Evolutionary conservation across 2,329 filamentous ascomycete species (phyloP), one percentile per base, ranked within the genome.

Genomic region (Diplodia intermedia): DNA sequence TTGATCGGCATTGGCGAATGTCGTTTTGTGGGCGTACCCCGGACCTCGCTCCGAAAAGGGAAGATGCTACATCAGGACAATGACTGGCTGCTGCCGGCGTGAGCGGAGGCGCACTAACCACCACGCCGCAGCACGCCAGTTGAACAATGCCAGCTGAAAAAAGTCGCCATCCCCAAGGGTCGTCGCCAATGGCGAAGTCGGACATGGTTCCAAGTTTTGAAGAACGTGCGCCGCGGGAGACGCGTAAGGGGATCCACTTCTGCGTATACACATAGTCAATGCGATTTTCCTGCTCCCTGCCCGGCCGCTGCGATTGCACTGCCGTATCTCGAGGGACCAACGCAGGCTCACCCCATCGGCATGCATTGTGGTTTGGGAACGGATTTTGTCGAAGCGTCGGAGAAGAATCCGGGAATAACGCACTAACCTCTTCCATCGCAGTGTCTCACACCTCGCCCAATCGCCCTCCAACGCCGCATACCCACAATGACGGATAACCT

Each of bases 201-300:
- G 57, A 61, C 26, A 2, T 49, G n/a, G 15, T 20, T 20, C 40
- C 57, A 6, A 50, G 20, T 26, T 49, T 49, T 49, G 57, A n/a
- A 49, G 40, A 49, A 61, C 15, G 38, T 61, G 57, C 57, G 40
- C 23, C 12, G 20, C 2, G 15, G 23, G 40, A 47, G 43, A 49
- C 26, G 57, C 40, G 38, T 49, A 26, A 18, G 57, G n/a, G 57
- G 40, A 31, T 61, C 57, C 26, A 61, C 40, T 61, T 26, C 43
- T 36, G 15, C 52, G 20, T 6, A 49, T 36, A 36, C 33, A 36
- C 33, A 36, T 18, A 33, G 29, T 15, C 40, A 61, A 40, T 60
- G 23, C 4, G 6, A 14, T 60, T 23, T 14, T 29, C 15, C 47
- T 26, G 29, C 11, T 4, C 23, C 57, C 29, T 60, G 23, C 38